Base-by-base conservation (phyloP, 371 early-diverging fungal species). In the Capniomyces stellatus region DNA sequence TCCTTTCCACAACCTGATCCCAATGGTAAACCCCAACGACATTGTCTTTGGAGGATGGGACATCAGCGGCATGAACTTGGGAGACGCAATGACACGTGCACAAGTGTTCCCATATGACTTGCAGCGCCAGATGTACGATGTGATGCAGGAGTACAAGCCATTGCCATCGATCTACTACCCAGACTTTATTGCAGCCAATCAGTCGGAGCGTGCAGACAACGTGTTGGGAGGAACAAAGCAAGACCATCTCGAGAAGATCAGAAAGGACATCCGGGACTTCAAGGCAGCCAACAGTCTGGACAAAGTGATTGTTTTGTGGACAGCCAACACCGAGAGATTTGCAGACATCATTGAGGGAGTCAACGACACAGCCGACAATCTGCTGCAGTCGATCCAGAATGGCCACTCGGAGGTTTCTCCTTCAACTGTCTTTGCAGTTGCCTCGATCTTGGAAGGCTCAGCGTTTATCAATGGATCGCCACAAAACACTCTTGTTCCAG, bases 391-490 rank as follows among this genome's bases (percentile, higher is more conserved):
- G 46, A 85, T 96, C 54, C 66, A 74, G 29, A 55, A 66, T 10
- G 81, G 83, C 28, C 92, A 96, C 64, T 62, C 64, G 28, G 97
- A 96, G 70, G 71, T 96, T 46, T 76, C 95, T 42, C 97, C 97
- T 40, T 93, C 94, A n/a, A 87, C 92, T 58, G 69, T 96, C 71
- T 96, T 92, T 69, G 94, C 97, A 47, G 71, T 92, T 48, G 97
- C 97, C 41, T 85, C 86, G 66, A 89, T 96, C 60, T 82, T 90
- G 58, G 95, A 94, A 77, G 78, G 78, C 56, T 74, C 82, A 29
- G 89, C 93, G 40, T 96, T 96, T 71, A 84, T 96, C 75, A 96
- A 96, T 73, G 97, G 97, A 25, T 86, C 87, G 43, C 97, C 97
- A 46, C 97, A 96, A 70, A 96, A 96, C 82, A 93, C 97, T 54